phyloP scores from a whole-genome alignment of 352 stramenopile genomes.

The Phytophthora rubi region DNA sequence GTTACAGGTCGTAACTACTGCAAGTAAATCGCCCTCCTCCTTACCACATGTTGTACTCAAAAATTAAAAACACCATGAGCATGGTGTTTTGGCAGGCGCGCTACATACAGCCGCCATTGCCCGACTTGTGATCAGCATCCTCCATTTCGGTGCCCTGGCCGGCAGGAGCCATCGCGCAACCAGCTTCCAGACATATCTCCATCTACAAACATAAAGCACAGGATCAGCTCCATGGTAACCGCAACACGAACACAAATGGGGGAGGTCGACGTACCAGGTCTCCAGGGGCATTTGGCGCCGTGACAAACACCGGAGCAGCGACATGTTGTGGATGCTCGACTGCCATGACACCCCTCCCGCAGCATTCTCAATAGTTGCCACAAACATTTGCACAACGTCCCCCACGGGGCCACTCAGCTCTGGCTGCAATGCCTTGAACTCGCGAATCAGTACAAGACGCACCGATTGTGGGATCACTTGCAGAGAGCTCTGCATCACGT shows the following conservation, averaged over 20 bases:
- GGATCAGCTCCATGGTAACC: constrained; percentile 5
- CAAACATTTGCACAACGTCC: no score
- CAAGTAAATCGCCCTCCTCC: constrained; percentile 15
- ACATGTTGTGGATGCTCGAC: constrained; percentile 8
- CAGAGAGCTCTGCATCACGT: no score
- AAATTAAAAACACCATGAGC: constrained; percentile 25
- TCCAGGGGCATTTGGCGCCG: constrained; percentile 34
- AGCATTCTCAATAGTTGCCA: constrained; percentile 33
- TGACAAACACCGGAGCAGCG: constrained; percentile 5
- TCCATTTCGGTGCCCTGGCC: constrained; percentile 38
- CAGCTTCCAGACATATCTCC: constrained; percentile 39
- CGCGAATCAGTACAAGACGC: no score
- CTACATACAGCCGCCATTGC: constrained; percentile 38
- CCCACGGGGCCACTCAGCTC: no score
- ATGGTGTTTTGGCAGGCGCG: background rate
- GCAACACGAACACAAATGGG: background rate
- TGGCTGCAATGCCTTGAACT: no score
- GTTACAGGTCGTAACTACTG: background rate
- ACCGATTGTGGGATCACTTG: no score
- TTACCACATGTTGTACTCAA: constrained; percentile 1
- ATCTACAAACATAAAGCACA: constrained; percentile 38
- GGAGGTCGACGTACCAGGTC: constrained; percentile 42
- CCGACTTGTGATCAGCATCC: constrained; percentile 15
- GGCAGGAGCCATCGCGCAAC: background rate
- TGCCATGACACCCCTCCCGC: constrained; percentile 22